Base-by-base conservation (phyloP, 306 rosid species). In the Quercus ilex region DNA sequence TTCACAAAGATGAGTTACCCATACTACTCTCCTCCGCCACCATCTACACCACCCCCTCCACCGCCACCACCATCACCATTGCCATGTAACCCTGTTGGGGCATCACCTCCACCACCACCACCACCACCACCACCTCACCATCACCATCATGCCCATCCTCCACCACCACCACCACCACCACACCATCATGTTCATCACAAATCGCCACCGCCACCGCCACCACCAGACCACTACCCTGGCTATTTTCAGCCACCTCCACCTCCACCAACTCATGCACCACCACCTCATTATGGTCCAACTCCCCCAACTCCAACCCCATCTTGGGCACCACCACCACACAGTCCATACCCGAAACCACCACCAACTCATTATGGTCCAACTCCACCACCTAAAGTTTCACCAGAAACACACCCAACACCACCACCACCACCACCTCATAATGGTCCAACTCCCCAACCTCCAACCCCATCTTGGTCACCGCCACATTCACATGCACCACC, bases 21-120 rank as follows among this genome's bases (percentile, higher is more conserved):
- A 46, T 86, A 83, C 80, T 76, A 71, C 79, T 86, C 87, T 81
- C 87, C 90, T 18, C 90, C 87, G n/a, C 73, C 80, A 14, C 75
- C 75, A 52, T 46, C 33, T 15, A 81, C 77, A 8, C 86, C 86
- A 5, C 68, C 83, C 17, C 74, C 64, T 5, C 78, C 79, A 15
- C 76, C 82, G 23, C 79, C 51, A 2, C 68, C 80, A 3, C 65
- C 46, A 57, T 81, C 83, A 15, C 31, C 31, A 30, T 3, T 30
- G 31, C 67, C 83, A 26, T 26, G 26, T 26, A 26, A 26, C 2
- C 26, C 26, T 26, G 26, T 26, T 2, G 26, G 1, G 26, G 26
- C 26, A 26, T 26, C 26, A 26, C 26, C 26, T 26, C 38, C 7
- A 5, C 41, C 84, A 5, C 82, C 77, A 0, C 78, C 73, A 4